These are phyloP conservation scores for Zarea fungicola DNA, from an alignment of 2,329 filamentous ascomycete genomes.

Conservation along the genomic window DNA sequence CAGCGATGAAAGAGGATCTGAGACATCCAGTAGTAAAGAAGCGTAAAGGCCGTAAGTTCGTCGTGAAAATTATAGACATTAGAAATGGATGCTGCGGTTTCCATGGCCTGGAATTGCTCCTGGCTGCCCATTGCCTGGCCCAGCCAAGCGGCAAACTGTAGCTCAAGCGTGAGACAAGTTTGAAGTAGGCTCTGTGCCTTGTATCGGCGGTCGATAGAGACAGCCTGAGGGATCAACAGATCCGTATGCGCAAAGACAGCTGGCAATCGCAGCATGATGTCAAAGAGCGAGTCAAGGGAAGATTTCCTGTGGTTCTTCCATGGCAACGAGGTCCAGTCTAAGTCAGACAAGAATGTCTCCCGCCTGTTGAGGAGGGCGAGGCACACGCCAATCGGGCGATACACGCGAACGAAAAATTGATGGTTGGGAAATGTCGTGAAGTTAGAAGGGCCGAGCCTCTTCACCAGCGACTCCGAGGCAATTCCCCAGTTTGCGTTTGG, in stretches of 20 bases:
- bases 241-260: slow-evolving; percentile 42
- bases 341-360: slow-evolving; percentile 44
- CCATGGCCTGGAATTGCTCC: slow-evolving; percentile 25
- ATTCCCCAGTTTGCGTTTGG: slow-evolving; percentile 35
- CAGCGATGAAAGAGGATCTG: slow-evolving; percentile 45
- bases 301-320: slow-evolving; percentile 49
- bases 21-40: slow-evolving; percentile 51
- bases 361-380: slow-evolving; percentile 43
- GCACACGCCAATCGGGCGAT: slow-evolving; percentile 48
- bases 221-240: slow-evolving; percentile 32
- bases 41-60: slow-evolving; percentile 38
- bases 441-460: slow-evolving; percentile 38
- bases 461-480: slow-evolving; percentile 31
- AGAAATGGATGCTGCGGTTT: slow-evolving; percentile 37
- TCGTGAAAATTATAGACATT: slow-evolving; percentile 42
- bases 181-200: slow-evolving; percentile 44
- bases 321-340: slow-evolving; percentile 47
- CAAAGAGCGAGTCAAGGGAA: slow-evolving; percentile 46
- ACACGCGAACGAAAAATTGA: slow-evolving; percentile 53
- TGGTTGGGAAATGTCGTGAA: slow-evolving; percentile 51
- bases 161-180: slow-evolving; percentile 43
- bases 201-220: slow-evolving; percentile 36
- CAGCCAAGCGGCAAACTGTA: slow-evolving; percentile 45
- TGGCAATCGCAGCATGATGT: slow-evolving; percentile 44
- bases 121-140: slow-evolving; percentile 32